Conservation (phyloP, 805 yeast species). For the Candida verbasci region DNA sequence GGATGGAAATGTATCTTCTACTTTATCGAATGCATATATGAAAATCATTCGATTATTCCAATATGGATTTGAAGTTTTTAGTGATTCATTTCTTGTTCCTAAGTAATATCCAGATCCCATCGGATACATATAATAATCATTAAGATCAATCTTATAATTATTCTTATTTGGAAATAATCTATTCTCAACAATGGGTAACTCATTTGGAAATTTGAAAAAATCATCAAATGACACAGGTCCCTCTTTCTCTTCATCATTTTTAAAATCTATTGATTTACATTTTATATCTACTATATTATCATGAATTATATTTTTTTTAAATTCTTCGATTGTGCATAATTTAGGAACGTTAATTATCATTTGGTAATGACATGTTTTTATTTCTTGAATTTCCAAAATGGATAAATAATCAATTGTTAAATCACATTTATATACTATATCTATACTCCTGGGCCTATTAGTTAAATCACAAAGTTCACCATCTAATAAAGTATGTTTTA, state of each 20-base stretch:
- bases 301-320: constrained; percentile 19
- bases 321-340: constrained; percentile 41
- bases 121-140: constrained; percentile 21
- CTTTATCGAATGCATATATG: constrained; percentile 17
- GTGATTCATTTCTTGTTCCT: constrained; percentile 15
- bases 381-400: constrained; percentile 45
- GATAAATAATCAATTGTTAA: constrained; percentile 17
- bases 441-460: constrained; percentile 45
- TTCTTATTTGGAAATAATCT: constrained; percentile 21
- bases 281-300: constrained; percentile 23
- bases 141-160: constrained; percentile 21
- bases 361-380: constrained; percentile 54
- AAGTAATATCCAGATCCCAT: constrained; percentile 30
- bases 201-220: constrained; percentile 11
- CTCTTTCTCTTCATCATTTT: neutral
- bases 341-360: constrained; percentile 47
- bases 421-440: constrained; percentile 56
- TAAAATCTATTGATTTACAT: constrained; percentile 18
- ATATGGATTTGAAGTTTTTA: constrained; percentile 13
- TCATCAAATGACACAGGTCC: constrained; percentile 7
- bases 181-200: constrained; percentile 5
- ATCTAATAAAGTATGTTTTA: constrained; percentile 31
- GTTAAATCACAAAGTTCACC: constrained; percentile 65
- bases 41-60: constrained; percentile 20
- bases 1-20: constrained; percentile 15